Base-by-base conservation (phyloP, 257 asterid genomes). In the Capsicum pubescens region DNA sequence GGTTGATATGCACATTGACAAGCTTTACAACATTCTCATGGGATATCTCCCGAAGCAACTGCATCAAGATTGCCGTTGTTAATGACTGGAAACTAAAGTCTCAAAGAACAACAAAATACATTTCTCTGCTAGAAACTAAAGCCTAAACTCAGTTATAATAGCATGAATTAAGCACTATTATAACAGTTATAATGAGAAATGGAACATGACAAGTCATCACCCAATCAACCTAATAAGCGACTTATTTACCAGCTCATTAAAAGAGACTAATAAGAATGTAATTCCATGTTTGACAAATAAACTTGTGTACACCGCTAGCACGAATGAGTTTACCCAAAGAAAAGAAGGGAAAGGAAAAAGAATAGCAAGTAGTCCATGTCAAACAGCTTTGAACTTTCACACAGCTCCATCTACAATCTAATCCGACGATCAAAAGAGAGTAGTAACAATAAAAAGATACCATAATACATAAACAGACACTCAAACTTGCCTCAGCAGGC, bases 1-100 rank as follows among this genome's bases (percentile, higher is more conserved):
- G 94, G 86, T 96, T 96, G 89, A 96, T 94, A 88, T 96, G 99
- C 89, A 96, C 99, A 80, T 96, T 96, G 82, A 91, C 99, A 86
- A 96, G 99, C 94, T 92, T 94, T 80, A 96, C 94, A 86, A 94
- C 98, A 84, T 96, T 96, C 85, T 96, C 98, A 68, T 96, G 98
- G 87, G 90, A 70, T 88, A 94, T 91, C 95, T 96, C 99, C 91
- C 99, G 93, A 79, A 96, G 97, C 97, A 96, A 91, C 99, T 96
- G 93, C 91, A 93, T 56, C 66, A 80, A 67, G 60, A 77, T 9
- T 35, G 7, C 19, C 80, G 10, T 6, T 11, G 19, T 72, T 72
- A 69, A 69, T 69, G 54, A 69, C 61, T 56, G 61, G n/a, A 56
- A 14, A 56, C 61, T 36, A 69, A 39, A 69, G 55, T 16, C 15